Evolutionary conservation across 1,284 basidiomycete species (phyloP).

Genomic region (Anthracocystis walkeri): DNA sequence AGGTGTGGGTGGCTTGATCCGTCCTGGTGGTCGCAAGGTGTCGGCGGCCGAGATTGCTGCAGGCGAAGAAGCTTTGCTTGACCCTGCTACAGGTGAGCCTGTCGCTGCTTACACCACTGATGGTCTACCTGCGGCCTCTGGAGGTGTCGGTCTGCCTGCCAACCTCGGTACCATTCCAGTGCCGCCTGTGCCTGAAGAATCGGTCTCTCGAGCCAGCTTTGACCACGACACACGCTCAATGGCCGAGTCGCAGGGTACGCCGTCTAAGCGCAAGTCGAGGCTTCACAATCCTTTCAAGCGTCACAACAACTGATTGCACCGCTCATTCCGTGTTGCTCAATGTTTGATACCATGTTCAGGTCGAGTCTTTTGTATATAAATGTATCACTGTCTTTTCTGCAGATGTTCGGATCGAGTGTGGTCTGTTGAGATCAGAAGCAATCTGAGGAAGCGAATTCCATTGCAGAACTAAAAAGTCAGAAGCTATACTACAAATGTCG

Average conservation of each 20-base stretch:
- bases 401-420: background rate
- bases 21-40: constrained; percentile 27
- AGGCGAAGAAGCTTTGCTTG: constrained; percentile 24
- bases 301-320: constrained; percentile 20
- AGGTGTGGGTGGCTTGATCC: constrained; percentile 65
- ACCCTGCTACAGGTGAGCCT: constrained; percentile 35
- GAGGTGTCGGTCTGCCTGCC: constrained; percentile 17
- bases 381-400: too few relatives aligned
- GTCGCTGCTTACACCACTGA: constrained; percentile 22
- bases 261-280: constrained; percentile 46
- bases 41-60: constrained; percentile 20
- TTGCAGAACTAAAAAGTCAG: background rate
- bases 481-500: background rate
- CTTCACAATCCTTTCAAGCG: constrained; percentile 63
- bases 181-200: constrained; percentile 35
- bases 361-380: too few relatives aligned
- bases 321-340: too few relatives aligned
- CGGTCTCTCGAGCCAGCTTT: constrained; percentile 15
- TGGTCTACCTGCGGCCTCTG: constrained; percentile 25
- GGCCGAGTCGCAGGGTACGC: constrained; percentile 47
- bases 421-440: background rate
- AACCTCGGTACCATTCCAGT: constrained; percentile 24
- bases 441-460: background rate
- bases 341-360: background rate
- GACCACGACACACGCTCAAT: constrained; percentile 37